Percentiles rank a stretch among this genome's conserved stretches.
Evolutionary conservation across 148 eudicot genomes (phyloP).

Genomic region (Salicornia ramosissima): DNA sequence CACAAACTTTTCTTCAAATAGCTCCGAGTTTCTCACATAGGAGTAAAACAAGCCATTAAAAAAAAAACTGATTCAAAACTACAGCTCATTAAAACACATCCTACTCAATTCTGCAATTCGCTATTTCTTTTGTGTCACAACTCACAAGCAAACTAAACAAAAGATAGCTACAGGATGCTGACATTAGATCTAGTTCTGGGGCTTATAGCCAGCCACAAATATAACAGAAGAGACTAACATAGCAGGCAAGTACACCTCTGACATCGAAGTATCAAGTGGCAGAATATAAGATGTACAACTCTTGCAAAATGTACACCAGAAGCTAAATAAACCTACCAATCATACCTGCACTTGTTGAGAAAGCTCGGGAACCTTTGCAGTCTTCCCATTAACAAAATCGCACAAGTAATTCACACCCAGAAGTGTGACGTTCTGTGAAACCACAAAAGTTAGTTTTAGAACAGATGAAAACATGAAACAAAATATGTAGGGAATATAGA

Average conservation of each 20-base stretch:
- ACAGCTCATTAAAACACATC: not conserved
- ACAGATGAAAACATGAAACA: not conserved
- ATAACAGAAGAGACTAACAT: not conserved
- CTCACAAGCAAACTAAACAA: not conserved
- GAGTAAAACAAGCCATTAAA: not conserved
- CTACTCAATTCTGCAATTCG: not conserved
- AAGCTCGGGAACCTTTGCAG: constrained; percentile 35
- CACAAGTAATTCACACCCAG: constrained; percentile 57
- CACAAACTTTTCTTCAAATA: too few relatives aligned
- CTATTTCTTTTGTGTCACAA: not conserved
- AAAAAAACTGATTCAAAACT: not conserved
- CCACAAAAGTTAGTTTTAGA: constrained; percentile 11
- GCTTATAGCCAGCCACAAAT: not conserved
- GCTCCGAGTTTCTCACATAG: too few relatives aligned
- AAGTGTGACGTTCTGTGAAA: constrained; percentile 52
- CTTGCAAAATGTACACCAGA: not conserved
- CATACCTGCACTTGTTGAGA: constrained; percentile 34
- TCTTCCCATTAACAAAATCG: constrained; percentile 50
- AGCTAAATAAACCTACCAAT: not conserved
- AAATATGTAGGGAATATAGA: not conserved
- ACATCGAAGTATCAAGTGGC: not conserved
- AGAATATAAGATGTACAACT: constrained; percentile 12
- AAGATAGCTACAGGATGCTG: not conserved
- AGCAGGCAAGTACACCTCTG: not conserved
- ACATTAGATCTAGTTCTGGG: not conserved